Conservation (phyloP, 305 asterid species). For the Nicotiana rustica region DNA sequence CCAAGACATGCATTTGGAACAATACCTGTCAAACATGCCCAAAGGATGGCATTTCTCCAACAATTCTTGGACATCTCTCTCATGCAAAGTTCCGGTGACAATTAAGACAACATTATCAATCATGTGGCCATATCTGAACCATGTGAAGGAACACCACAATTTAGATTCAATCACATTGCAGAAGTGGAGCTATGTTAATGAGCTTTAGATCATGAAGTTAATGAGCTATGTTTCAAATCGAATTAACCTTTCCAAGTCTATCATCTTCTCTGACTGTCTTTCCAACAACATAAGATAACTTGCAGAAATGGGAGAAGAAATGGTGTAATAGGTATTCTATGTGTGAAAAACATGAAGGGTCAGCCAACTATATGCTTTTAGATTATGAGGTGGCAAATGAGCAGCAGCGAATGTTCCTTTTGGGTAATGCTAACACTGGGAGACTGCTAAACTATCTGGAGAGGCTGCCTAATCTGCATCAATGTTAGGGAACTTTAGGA, state of each 20-base stretch:
- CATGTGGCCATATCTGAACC: slow-evolving; percentile 93
- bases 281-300: no score
- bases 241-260: no score
- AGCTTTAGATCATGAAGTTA: no score
- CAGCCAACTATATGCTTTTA: no score
- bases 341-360: no score
- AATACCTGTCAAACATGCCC: slow-evolving; percentile 99
- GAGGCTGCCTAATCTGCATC: neutral
- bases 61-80: slow-evolving; percentile 97
- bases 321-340: no score
- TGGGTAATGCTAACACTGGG: neutral
- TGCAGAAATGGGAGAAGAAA: no score
- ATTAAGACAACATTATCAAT: slow-evolving; percentile 96
- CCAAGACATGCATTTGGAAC: neutral
- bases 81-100: slow-evolving; percentile 98
- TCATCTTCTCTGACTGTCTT: no score
- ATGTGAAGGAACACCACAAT: slow-evolving; percentile 27
- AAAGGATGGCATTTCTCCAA: slow-evolving; percentile 98
- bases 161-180: neutral
- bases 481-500: neutral
- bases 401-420: neutral
- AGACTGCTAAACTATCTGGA: neutral
- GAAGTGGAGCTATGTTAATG: neutral
- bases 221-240: no score
- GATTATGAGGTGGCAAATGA: no score